phyloP scores from a whole-genome alignment of 2,329 filamentous ascomycete species.

The Arthrobotrys pseudoclavata region DNA sequence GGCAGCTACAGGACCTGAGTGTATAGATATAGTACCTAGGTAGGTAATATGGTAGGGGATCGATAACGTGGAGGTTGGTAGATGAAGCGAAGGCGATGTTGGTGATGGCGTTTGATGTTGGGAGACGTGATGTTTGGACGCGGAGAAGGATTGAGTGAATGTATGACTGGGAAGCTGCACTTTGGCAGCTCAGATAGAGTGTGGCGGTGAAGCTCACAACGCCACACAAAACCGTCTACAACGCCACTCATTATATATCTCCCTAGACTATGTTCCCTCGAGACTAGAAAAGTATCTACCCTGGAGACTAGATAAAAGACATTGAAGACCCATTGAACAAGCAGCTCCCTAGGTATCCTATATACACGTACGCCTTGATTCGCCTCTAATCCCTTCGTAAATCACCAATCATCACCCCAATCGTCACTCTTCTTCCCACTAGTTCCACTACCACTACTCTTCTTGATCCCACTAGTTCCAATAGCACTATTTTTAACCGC shows the following conservation, averaged over 20 bases:
- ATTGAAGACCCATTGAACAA: constrained; percentile 31
- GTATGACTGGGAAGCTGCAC: constrained; percentile 37
- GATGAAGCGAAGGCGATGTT: background rate
- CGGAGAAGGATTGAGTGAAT: constrained; percentile 8
- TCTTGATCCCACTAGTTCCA: constrained; percentile 76
- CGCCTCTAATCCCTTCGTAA: constrained; percentile 16
- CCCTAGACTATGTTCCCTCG: background rate
- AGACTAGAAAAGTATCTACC: background rate
- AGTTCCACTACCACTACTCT: constrained; percentile 63
- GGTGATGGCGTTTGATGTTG: background rate
- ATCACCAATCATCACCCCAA: constrained; percentile 63
- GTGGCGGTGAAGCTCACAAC: constrained; percentile 31
- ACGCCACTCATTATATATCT: background rate
- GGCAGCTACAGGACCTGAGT: background rate
- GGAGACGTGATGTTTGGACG: constrained; percentile 16
- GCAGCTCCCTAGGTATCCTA: constrained; percentile 49
- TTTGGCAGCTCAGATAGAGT: constrained; percentile 23
- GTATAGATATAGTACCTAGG: background rate
- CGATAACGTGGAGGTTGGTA: background rate
- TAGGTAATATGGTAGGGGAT: background rate
- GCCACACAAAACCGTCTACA: constrained; percentile 30
- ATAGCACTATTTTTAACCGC: constrained; percentile 69
- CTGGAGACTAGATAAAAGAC: background rate
- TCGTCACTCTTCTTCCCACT: constrained; percentile 63
- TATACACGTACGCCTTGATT: constrained; percentile 50